Percentiles rank a stretch among this genome's conserved stretches.
These are phyloP conservation scores for Boletus sp. DNA, from an alignment of 768 basidiomycete species.

Conservation along the genomic window DNA sequence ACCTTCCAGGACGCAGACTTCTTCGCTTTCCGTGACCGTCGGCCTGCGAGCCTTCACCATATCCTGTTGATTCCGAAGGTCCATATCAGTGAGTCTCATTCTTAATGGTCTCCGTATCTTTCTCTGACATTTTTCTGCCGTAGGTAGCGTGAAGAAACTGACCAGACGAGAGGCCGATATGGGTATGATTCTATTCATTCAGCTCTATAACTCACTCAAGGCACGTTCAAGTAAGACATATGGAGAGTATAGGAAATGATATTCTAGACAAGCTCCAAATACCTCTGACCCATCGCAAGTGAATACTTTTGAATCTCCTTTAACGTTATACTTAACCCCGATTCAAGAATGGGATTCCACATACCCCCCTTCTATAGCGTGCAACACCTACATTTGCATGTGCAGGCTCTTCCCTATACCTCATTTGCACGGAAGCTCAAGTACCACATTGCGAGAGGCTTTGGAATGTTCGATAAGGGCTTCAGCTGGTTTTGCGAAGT, in stretches of 20 bases:
- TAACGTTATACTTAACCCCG: not conserved
- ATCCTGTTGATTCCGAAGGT: constrained; percentile 48
- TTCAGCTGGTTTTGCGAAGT: constrained; percentile 71
- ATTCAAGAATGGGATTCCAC: constrained; percentile 70
- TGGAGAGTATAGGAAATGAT: constrained; percentile 49
- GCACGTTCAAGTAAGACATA: constrained; percentile 38
- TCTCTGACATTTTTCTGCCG: not conserved
- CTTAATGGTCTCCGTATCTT: not conserved
- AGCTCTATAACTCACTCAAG: constrained; percentile 13
- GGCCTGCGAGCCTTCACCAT: constrained; percentile 49
- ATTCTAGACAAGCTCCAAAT: constrained; percentile 49
- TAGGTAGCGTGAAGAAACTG: constrained; percentile 57
- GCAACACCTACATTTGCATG: constrained; percentile 71
- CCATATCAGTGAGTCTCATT: constrained; percentile 43
- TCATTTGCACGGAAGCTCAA: constrained; percentile 37
- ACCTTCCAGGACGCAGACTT: constrained; percentile 42
- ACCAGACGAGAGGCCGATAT: constrained; percentile 42
- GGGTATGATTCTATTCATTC: constrained; percentile 36
- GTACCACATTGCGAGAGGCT: constrained; percentile 47
- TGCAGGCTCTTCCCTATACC: constrained; percentile 64
- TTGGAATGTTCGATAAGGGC: constrained; percentile 51
- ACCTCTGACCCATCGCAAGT: constrained; percentile 46
- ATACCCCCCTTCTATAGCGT: constrained; percentile 76
- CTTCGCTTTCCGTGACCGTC: constrained; percentile 49
- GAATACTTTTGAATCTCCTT: constrained; percentile 1